Conservation (phyloP, 2,329 filamentous ascomycete species). For the Aspergillus sp. region DNA sequence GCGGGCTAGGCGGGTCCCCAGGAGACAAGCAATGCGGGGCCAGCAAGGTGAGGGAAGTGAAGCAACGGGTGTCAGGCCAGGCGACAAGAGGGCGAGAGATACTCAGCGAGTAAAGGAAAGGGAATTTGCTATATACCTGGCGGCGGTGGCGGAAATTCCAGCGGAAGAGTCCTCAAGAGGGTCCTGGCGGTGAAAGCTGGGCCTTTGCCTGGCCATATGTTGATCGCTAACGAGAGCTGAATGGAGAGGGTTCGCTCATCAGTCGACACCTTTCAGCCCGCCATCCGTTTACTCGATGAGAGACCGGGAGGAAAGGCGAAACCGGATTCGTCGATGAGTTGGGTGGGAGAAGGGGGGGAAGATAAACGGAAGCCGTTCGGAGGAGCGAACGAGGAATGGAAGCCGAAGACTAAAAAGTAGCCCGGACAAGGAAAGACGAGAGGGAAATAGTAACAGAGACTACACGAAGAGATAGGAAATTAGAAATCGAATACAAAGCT, state of each 20-base stretch:
- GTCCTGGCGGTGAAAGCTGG: slow-evolving; percentile 45
- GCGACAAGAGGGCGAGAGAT: slow-evolving; percentile 2
- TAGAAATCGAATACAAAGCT: slow-evolving; percentile 2
- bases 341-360: slow-evolving; percentile 4
- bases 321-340: slow-evolving; percentile 11
- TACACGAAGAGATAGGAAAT: neutral
- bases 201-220: slow-evolving; percentile 50
- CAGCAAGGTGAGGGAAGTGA: slow-evolving; percentile 4
- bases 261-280: slow-evolving; percentile 40
- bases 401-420: neutral
- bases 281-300: slow-evolving; percentile 38
- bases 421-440: neutral
- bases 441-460: neutral
- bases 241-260: slow-evolving; percentile 32
- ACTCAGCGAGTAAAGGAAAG: slow-evolving; percentile 15
- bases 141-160: slow-evolving; percentile 29
- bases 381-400: neutral
- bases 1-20: slow-evolving; percentile 2
- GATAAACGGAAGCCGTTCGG: slow-evolving; percentile 9
- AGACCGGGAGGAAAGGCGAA: slow-evolving; percentile 21
- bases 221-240: slow-evolving; percentile 32
- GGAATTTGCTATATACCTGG: slow-evolving; percentile 37
- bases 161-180: slow-evolving; percentile 41
- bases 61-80: neutral
- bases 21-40: slow-evolving; percentile 4